Conservation (phyloP, 164 flowering plant genomes). For the Sedum album region DNA sequence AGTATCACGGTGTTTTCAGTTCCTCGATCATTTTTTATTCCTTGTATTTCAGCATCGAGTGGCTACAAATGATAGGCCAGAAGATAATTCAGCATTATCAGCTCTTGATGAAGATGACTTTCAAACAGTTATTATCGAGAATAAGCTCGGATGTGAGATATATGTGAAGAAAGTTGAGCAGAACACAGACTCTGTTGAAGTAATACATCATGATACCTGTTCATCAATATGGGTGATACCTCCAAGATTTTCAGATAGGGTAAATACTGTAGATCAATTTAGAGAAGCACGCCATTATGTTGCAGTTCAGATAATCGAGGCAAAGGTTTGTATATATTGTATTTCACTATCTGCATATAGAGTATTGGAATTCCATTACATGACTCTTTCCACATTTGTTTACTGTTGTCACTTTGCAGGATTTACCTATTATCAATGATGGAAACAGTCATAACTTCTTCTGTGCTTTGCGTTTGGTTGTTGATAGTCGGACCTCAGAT, state of each 20-base stretch:
- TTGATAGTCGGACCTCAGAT: slow-evolving; percentile 66
- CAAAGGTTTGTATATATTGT: slow-evolving; percentile 43
- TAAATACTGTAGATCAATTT: slow-evolving; percentile 52
- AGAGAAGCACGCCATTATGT: slow-evolving; percentile 70
- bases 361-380: background rate
- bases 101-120: slow-evolving; percentile 91
- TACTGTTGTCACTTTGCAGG: slow-evolving; percentile 39
- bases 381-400: background rate
- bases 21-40: background rate
- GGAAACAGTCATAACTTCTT: slow-evolving; percentile 85
- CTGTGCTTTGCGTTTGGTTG: slow-evolving; percentile 84
- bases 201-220: slow-evolving; percentile 39
- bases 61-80: slow-evolving; percentile 20
- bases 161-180: slow-evolving; percentile 59
- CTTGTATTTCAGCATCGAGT: slow-evolving; percentile 51
- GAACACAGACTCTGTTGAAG: slow-evolving; percentile 42
- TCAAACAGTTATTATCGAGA: slow-evolving; percentile 71
- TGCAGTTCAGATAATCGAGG: slow-evolving; percentile 69
- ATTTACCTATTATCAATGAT: slow-evolving; percentile 67
- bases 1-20: background rate
- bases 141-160: slow-evolving; percentile 88
- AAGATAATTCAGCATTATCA: slow-evolving; percentile 40
- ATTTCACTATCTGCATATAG: background rate
- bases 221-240: slow-evolving; percentile 82
- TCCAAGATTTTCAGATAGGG: slow-evolving; percentile 75